Conservation (phyloP, 306 rosid species). For the Inga laurina region DNA sequence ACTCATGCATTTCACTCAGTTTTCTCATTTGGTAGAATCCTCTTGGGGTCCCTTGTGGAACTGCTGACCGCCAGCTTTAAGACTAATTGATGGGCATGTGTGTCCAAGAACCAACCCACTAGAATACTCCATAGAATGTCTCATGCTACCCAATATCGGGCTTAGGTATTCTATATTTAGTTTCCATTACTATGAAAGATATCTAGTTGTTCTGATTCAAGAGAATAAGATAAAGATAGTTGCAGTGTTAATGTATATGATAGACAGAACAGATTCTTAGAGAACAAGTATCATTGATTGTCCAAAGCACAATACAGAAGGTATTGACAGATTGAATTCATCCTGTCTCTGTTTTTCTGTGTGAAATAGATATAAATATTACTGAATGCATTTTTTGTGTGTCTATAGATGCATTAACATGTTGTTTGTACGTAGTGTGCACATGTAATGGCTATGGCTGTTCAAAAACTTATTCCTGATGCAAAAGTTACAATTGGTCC, state of each 20-base stretch:
- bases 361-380: not conserved
- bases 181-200: not conserved
- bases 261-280: not conserved
- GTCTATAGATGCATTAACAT: conserved; percentile 28
- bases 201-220: not conserved
- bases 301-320: not conserved
- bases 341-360: not conserved
- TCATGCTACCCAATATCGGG: not conserved
- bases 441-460: conserved; percentile 99
- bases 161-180: not conserved
- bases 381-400: not conserved
- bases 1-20: not conserved
- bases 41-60: not conserved
- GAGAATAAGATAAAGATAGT: not conserved
- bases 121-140: not conserved
- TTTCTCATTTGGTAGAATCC: not conserved
- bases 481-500: conserved; percentile 99
- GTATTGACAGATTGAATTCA: not conserved
- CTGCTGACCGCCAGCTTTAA: not conserved
- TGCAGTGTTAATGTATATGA: not conserved
- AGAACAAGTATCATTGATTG: not conserved
- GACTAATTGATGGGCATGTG: not conserved
- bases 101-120: not conserved
- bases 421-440: conserved; percentile 64
- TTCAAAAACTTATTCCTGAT: conserved; percentile 86